These are phyloP conservation scores for Arthrobotrys sinensis DNA, from an alignment of 2,329 filamentous ascomycete genomes.

Conservation along the genomic window DNA sequence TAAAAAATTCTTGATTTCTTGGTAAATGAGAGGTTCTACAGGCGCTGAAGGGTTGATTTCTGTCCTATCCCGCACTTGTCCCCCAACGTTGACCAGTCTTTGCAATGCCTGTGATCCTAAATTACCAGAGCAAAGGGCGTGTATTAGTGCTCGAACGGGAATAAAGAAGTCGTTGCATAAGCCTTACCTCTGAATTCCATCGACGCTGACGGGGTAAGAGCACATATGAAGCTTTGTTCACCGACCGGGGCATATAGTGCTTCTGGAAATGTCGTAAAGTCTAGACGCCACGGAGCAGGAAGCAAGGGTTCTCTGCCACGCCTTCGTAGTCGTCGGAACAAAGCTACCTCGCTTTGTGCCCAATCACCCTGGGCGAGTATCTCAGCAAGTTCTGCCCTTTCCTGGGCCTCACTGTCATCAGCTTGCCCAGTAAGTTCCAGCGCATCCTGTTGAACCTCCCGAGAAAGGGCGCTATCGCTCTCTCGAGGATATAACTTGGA, in stretches of 20 bases:
- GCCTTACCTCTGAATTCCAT: slow-evolving; percentile 59
- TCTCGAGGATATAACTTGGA: not conserved
- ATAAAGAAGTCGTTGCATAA: not conserved
- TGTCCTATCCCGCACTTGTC: slow-evolving; percentile 52
- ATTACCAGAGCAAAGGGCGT: not conserved
- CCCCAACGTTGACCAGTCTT: slow-evolving; percentile 53
- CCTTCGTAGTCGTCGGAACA: slow-evolving; percentile 47
- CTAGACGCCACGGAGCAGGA: slow-evolving; percentile 53
- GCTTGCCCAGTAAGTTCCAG: slow-evolving; percentile 35
- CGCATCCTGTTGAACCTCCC: slow-evolving; percentile 55
- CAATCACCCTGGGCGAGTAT: slow-evolving; percentile 53
- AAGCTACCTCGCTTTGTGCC: slow-evolving; percentile 42
- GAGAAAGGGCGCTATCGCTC: slow-evolving; percentile 35
- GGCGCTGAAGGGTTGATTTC: slow-evolving; percentile 57
- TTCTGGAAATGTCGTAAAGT: slow-evolving; percentile 57
- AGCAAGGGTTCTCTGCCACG: slow-evolving; percentile 52
- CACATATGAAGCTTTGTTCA: slow-evolving; percentile 57
- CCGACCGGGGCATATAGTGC: slow-evolving; percentile 49
- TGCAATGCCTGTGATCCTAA: slow-evolving; percentile 57
- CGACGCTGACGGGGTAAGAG: slow-evolving; percentile 39
- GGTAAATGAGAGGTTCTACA: slow-evolving; percentile 51
- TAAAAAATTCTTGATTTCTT: slow-evolving; percentile 55
- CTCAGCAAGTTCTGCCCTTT: slow-evolving; percentile 50
- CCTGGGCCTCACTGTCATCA: slow-evolving; percentile 43
- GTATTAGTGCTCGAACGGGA: not conserved